These are phyloP conservation scores for Suillus cothurnatus DNA, from an alignment of 768 basidiomycete species.

Conservation along the genomic window DNA sequence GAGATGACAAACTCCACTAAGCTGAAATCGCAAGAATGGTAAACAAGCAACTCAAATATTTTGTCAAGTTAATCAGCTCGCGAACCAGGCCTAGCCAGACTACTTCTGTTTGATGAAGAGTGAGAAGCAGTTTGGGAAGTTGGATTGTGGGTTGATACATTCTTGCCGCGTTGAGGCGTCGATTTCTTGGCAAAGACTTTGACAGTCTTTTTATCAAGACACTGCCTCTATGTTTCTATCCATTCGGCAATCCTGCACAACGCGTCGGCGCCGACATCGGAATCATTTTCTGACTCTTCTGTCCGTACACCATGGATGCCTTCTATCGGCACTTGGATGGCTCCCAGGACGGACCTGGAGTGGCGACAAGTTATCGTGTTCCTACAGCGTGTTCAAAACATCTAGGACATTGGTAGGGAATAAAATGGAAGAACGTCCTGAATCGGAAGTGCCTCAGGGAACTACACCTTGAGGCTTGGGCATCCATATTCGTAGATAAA, in stretches of 20 bases:
- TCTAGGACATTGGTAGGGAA: neutral
- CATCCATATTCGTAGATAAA: neutral
- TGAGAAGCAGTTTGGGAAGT: neutral
- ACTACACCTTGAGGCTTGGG: neutral
- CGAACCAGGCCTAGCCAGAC: neutral
- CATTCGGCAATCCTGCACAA: neutral
- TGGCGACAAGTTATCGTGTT: neutral
- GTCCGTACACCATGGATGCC: neutral
- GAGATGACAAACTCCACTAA: neutral
- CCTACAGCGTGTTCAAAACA: neutral
- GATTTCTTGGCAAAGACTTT: neutral
- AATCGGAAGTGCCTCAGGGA: neutral
- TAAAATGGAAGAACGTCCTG: neutral
- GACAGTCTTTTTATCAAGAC: too few species aligned
- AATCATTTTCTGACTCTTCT: neutral
- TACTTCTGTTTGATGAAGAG: neutral
- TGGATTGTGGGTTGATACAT: neutral
- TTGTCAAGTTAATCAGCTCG: neutral
- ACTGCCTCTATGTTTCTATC: neutral
- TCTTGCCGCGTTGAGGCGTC: neutral
- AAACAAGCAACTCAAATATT: neutral
- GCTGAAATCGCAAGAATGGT: neutral
- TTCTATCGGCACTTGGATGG: neutral
- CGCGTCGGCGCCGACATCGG: neutral
- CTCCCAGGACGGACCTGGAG: neutral